A percentile compares a stretch with the other conserved stretches of the same genome.
phyloP scores from a whole-genome alignment of 352 stramenopile genomes.

The Phytophthora constricta region DNA sequence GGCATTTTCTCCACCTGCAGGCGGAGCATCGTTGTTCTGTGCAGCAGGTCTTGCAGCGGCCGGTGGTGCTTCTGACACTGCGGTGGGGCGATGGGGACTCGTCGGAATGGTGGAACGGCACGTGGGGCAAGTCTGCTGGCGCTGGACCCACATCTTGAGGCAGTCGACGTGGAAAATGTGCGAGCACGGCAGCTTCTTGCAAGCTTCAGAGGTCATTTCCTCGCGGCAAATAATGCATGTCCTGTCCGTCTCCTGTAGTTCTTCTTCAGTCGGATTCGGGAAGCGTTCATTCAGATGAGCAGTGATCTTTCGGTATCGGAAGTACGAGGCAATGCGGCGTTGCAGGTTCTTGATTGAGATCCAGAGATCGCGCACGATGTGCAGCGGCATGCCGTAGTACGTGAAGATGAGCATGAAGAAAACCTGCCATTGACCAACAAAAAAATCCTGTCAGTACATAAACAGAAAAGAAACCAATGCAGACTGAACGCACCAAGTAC shows the following conservation, averaged over 20 bases:
- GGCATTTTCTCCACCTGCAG: conserved; percentile 16
- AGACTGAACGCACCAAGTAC: conserved; percentile 82
- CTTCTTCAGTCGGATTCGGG: conserved; percentile 92
- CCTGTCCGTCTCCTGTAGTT: conserved; percentile 92
- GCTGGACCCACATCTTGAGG: conserved; percentile 98
- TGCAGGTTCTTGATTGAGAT: conserved; percentile 90
- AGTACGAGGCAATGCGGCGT: conserved; percentile 84
- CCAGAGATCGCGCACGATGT: conserved; percentile 98
- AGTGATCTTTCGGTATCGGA: conserved; percentile 95
- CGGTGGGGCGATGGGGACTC: conserved; percentile 48
- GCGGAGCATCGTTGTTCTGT: conserved; percentile 25
- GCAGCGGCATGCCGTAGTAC: conserved; percentile 97
- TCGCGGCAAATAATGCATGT: conserved; percentile 98
- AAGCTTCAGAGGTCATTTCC: conserved; percentile 88
- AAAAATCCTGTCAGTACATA: conserved; percentile 4
- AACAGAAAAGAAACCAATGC: conserved; percentile 1
- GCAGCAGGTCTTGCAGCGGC: conserved; percentile 29
- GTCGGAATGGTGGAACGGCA: conserved; percentile 96
- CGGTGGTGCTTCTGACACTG: conserved; percentile 37
- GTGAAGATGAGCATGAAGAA: conserved; percentile 99
- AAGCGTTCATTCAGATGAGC: conserved; percentile 97
- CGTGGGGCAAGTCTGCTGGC: conserved; percentile 98
- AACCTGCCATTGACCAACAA: conserved; percentile 59
- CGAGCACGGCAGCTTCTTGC: conserved; percentile 97
- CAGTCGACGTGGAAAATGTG: conserved; percentile 98